A percentile compares a stretch with the other conserved stretches of the same genome.
phyloP scores from a whole-genome alignment of 2,329 filamentous ascomycete genomes.

The Penicillium sp. region DNA sequence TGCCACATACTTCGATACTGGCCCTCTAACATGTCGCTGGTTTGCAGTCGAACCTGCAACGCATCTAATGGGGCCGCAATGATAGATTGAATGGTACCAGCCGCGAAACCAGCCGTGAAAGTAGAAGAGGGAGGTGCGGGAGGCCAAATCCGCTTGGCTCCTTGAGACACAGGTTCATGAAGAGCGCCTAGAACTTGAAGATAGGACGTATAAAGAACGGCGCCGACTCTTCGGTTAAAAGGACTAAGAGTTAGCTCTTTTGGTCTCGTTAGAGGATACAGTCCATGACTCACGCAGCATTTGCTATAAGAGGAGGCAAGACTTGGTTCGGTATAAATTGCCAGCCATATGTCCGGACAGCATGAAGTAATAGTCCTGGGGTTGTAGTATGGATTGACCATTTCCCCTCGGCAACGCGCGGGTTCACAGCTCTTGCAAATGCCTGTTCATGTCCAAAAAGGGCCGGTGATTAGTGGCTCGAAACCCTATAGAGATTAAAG shows the following conservation, averaged over 20 bases:
- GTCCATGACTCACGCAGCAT: conserved; percentile 50
- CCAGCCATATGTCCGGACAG: conserved; percentile 62
- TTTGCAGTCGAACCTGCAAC: conserved; percentile 60
- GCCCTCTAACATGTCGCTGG: conserved; percentile 57
- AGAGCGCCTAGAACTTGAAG: conserved; percentile 58
- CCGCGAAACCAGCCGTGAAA: conserved; percentile 59
- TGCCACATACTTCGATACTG: conserved; percentile 64
- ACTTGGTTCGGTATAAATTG: conserved; percentile 63
- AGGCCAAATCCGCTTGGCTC: conserved; percentile 59
- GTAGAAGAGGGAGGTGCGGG: conserved; percentile 54
- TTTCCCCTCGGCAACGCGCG: conserved; percentile 43
- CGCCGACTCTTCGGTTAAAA: conserved; percentile 50
- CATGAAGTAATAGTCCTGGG: conserved; percentile 60
- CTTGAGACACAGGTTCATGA: conserved; percentile 57
- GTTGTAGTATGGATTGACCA: conserved; percentile 64
- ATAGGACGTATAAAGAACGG: conserved; percentile 63
- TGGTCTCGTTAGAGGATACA: not conserved
- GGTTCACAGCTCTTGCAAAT: conserved; percentile 63
- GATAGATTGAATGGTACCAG: conserved; percentile 60
- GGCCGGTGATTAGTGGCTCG: conserved; percentile 9
- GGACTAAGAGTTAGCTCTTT: not conserved
- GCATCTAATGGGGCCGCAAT: conserved; percentile 64
- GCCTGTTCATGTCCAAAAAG: conserved; percentile 41
- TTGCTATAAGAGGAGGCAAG: conserved; percentile 61
- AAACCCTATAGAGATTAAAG: conserved; percentile 3